A percentile compares a stretch with the other conserved stretches of the same genome.
Conservation (phyloP, 2,329 filamentous ascomycete genomes). For the Dothideomycetidae sp. region DNA sequence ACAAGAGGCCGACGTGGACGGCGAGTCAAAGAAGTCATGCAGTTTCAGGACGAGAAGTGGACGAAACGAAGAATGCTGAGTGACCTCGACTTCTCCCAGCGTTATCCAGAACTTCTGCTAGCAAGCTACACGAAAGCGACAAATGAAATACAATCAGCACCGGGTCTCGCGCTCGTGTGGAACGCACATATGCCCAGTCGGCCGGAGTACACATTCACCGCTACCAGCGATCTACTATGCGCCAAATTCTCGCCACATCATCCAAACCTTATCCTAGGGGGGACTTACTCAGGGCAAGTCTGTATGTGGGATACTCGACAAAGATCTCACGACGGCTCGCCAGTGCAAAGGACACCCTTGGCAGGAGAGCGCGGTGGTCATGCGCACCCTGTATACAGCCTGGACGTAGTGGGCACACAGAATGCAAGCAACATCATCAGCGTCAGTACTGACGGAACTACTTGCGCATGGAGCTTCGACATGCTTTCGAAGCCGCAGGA, state of each 20-base stretch:
- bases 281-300: slow-evolving; percentile 92
- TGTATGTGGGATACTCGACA: slow-evolving; percentile 86
- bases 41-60: slow-evolving; percentile 92
- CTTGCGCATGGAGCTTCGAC: slow-evolving; percentile 95
- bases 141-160: slow-evolving; percentile 63
- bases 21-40: slow-evolving; percentile 71
- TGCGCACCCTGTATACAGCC: slow-evolving; percentile 88
- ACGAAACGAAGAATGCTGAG: slow-evolving; percentile 97
- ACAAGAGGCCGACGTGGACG: slow-evolving; percentile 56
- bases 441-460: slow-evolving; percentile 87
- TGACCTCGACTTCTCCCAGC: slow-evolving; percentile 86
- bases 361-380: slow-evolving; percentile 70
- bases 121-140: slow-evolving; percentile 81
- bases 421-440: slow-evolving; percentile 99
- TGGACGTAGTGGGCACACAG: slow-evolving; percentile 92
- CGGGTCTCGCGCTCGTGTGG: slow-evolving; percentile 91
- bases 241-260: slow-evolving; percentile 99
- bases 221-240: slow-evolving; percentile 85
- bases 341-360: slow-evolving; percentile 89
- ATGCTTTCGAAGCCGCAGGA: slow-evolving; percentile 97
- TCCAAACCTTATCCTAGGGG: slow-evolving; percentile 87
- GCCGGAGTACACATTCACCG: slow-evolving; percentile 92
- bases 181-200: slow-evolving; percentile 88
- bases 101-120: slow-evolving; percentile 79
- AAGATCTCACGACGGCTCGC: slow-evolving; percentile 49